Conservation (phyloP, 2,329 filamentous ascomycete species). For the Cryoendolithus antarcticus region DNA sequence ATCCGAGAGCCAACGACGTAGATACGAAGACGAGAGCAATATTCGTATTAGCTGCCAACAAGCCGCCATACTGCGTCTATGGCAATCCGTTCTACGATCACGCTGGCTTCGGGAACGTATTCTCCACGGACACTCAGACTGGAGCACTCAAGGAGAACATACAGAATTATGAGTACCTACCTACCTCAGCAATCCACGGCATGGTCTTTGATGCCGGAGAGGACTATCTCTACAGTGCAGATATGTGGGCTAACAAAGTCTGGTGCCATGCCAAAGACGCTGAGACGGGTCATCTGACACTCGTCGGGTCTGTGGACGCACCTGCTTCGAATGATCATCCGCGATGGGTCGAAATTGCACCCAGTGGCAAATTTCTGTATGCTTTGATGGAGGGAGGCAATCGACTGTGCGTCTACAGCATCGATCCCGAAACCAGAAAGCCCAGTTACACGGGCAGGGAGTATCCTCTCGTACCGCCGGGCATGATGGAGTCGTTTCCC, state of each 20-base stretch:
- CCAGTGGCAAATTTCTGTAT: slow-evolving; percentile 66
- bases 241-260: slow-evolving; percentile 65
- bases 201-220: slow-evolving; percentile 69
- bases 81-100: slow-evolving; percentile 84
- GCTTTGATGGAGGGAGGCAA: slow-evolving; percentile 86
- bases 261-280: slow-evolving; percentile 57
- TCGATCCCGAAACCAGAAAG: slow-evolving; percentile 60
- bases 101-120: slow-evolving; percentile 70
- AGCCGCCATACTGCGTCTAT: slow-evolving; percentile 71
- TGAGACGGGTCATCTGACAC: slow-evolving; percentile 48
- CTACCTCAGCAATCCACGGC: slow-evolving; percentile 62
- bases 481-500: slow-evolving; percentile 41
- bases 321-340: slow-evolving; percentile 64
- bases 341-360: slow-evolving; percentile 78
- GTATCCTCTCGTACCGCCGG: slow-evolving; percentile 70
- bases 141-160: slow-evolving; percentile 52
- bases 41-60: slow-evolving; percentile 68
- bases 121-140: slow-evolving; percentile 37
- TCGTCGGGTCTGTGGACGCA: slow-evolving; percentile 62
- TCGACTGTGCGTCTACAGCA: slow-evolving; percentile 65
- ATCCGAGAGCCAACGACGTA: slow-evolving; percentile 54
- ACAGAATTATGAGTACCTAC: slow-evolving; percentile 62
- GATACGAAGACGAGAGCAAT: slow-evolving; percentile 79
- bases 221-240: slow-evolving; percentile 66
- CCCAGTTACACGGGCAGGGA: slow-evolving; percentile 67